Evolutionary conservation across 208 protist genomes (phyloP).

Genomic region (Trypanosoma theileri): DNA sequence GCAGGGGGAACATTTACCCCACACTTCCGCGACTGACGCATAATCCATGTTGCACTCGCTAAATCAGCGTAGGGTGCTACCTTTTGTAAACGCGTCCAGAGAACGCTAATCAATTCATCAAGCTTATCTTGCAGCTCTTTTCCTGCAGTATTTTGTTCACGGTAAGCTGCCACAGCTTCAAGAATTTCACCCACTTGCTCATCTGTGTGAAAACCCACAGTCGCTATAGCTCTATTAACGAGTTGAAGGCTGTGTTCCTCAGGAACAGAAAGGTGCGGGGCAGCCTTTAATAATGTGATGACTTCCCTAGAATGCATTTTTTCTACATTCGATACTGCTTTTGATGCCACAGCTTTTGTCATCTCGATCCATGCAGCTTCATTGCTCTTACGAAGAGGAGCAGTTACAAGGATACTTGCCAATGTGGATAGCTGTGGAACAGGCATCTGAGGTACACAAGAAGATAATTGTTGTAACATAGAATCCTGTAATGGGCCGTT

Average conservation of each 20-base stretch:
- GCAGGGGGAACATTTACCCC: constrained; percentile 38
- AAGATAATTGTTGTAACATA: constrained; percentile 47
- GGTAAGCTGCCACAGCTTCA: constrained; percentile 30
- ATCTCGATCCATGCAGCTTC: constrained; percentile 41
- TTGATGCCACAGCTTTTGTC: constrained; percentile 34
- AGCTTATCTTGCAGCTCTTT: constrained; percentile 36
- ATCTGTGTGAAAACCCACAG: constrained; percentile 64
- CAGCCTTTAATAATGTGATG: constrained; percentile 51
- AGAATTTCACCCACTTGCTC: constrained; percentile 64
- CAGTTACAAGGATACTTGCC: constrained; percentile 39
- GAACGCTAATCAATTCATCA: constrained; percentile 34
- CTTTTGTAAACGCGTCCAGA: constrained; percentile 58
- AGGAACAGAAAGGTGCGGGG: constrained; percentile 35
- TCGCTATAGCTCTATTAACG: constrained; percentile 48
- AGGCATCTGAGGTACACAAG: constrained; percentile 64
- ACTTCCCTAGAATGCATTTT: constrained; percentile 76
- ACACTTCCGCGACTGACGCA: constrained; percentile 24
- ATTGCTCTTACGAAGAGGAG: constrained; percentile 38
- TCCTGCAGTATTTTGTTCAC: constrained; percentile 19
- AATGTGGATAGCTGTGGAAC: constrained; percentile 72
- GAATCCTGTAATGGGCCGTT: constrained; percentile 42
- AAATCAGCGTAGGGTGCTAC: constrained; percentile 41
- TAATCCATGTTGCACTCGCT: constrained; percentile 34
- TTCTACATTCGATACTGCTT: constrained; percentile 38
- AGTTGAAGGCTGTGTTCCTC: constrained; percentile 49